Evolutionary conservation across 1,139 yeast genomes (phyloP).

Genomic region (Torulaspora pretoriensis): DNA sequence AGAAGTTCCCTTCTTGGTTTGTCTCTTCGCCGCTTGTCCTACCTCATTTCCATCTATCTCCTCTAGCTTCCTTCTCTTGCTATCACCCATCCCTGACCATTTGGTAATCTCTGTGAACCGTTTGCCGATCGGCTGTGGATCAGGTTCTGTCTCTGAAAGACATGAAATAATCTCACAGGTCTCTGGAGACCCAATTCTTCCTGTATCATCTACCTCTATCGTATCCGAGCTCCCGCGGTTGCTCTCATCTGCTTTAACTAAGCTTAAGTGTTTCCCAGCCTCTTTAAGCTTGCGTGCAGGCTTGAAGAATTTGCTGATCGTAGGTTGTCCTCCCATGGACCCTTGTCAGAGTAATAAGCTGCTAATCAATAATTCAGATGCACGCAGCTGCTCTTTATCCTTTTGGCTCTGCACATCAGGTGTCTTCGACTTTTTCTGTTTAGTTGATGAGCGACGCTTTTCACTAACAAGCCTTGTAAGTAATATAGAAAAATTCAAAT

Average conservation of each 20-base stretch:
- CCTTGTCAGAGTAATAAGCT: neutral
- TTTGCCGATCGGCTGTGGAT: neutral
- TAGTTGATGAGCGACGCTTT: neutral
- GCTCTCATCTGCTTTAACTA: neutral
- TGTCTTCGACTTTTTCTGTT: neutral
- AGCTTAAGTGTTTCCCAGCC: neutral
- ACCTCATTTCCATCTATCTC: conserved; percentile 3
- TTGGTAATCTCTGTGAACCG: conserved; percentile 3
- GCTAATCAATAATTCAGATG: too few relatives aligned
- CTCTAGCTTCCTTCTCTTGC: conserved; percentile 6
- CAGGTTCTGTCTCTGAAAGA: neutral
- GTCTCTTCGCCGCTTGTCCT: neutral
- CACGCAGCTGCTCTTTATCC: neutral
- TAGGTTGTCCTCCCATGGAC: conserved; percentile 26
- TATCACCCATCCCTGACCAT: neutral
- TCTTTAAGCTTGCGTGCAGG: conserved; percentile 4
- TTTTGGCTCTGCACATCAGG: too few relatives aligned
- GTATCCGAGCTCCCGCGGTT: neutral
- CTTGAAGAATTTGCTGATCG: conserved; percentile 33
- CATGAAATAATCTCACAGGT: neutral
- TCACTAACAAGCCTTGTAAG: neutral
- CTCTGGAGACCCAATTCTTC: neutral
- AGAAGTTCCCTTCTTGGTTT: neutral
- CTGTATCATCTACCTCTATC: neutral
- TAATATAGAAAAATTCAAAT: too few relatives aligned